These are phyloP conservation scores for Venturia carpophila DNA, from an alignment of 2,329 filamentous ascomycete genomes.

Conservation along the genomic window DNA sequence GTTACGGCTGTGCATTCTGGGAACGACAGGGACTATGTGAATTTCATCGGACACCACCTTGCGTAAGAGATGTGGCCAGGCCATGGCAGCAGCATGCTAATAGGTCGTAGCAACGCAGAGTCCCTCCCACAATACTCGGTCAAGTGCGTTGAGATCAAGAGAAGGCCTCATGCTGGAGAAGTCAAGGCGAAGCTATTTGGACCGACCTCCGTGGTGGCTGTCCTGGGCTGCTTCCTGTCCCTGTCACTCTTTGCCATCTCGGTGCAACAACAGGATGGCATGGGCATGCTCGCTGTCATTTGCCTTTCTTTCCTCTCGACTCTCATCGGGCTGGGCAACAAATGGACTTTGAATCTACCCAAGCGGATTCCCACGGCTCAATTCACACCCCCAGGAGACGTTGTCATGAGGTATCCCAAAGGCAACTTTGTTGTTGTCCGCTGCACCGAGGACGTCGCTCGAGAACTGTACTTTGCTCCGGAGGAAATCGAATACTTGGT, in stretches of 20 bases:
- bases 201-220: conserved; percentile 38
- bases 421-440: conserved; percentile 43
- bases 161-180: conserved; percentile 24
- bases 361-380: conserved; percentile 25
- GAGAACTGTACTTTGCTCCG: conserved; percentile 46
- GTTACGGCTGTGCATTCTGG: conserved; percentile 42
- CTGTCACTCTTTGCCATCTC: conserved; percentile 38
- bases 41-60: conserved; percentile 43
- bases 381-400: conserved; percentile 33
- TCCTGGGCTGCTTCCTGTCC: conserved; percentile 40
- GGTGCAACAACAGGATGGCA: conserved; percentile 40
- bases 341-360: conserved; percentile 41
- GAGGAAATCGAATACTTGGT: conserved; percentile 43
- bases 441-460: conserved; percentile 43
- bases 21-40: conserved; percentile 39
- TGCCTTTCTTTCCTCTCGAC: conserved; percentile 43
- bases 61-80: conserved; percentile 28
- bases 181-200: conserved; percentile 38
- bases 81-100: not conserved
- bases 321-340: conserved; percentile 42
- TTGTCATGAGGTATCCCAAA: conserved; percentile 45
- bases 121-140: conserved; percentile 34
- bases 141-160: conserved; percentile 34
- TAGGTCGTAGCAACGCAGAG: conserved; percentile 20
- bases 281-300: conserved; percentile 42